phyloP scores from a whole-genome alignment of 129 eudicot species.

The Centrapalus pauciflorus region DNA sequence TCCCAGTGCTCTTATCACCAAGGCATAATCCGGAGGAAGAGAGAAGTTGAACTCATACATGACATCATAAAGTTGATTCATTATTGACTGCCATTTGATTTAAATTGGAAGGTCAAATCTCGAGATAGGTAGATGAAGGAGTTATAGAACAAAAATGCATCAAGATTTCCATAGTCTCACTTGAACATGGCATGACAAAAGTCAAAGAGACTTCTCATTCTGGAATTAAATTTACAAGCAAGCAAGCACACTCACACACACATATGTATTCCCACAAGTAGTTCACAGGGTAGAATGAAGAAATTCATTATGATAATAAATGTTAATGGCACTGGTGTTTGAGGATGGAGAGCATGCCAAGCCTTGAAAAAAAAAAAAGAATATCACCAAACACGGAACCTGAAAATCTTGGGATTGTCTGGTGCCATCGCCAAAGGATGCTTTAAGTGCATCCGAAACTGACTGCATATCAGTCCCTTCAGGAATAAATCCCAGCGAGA shows the following conservation, averaged over 20 bases:
- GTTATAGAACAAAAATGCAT: too few species aligned
- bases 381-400: constrained; percentile 30
- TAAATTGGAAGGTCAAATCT: constrained; percentile 5
- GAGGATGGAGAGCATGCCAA: not conserved
- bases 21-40: constrained; percentile 96
- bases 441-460: constrained; percentile 75
- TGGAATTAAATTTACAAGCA: too few species aligned
- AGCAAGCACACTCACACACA: not conserved
- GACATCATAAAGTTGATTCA: constrained; percentile 88
- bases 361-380: not conserved
- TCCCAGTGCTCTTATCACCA: constrained; percentile 93
- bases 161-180: too few species aligned
- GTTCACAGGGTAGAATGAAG: not conserved
- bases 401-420: constrained; percentile 91
- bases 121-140: not conserved
- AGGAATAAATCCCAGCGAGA: constrained; percentile 92
- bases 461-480: constrained; percentile 70
- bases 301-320: not conserved
- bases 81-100: constrained; percentile 63
- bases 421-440: constrained; percentile 86
- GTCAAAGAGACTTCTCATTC: too few species aligned
- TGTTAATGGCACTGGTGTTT: too few species aligned
- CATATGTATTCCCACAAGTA: not conserved
- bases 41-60: constrained; percentile 94
- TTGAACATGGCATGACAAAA: too few species aligned